Evolutionary conservation across 2,329 filamentous ascomycete genomes (phyloP), one percentile per base, ranked within the genome.

Genomic region (Magnaporthiopsis incrustans): DNA sequence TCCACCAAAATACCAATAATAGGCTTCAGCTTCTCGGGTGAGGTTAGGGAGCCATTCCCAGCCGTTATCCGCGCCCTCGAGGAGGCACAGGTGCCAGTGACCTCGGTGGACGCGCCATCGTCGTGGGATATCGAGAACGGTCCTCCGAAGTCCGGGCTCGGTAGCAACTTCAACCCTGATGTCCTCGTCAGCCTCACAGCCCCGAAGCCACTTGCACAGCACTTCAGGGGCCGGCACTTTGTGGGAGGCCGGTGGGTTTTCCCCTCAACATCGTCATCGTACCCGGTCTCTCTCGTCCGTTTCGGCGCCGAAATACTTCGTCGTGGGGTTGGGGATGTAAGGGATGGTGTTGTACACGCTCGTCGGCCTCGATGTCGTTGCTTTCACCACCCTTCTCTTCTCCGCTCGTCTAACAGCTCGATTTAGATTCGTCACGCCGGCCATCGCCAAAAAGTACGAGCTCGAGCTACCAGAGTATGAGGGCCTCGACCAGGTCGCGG

Each of bases 101-200:
- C 95, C 3, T 90, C 92, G 3, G 91, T 99, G 27, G 95, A 99
- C 77, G 92, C 91, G 8, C 95, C 95, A 1, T 96, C 91, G 38
- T 95, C 91, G 1, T 99, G 95, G 95, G 87, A 95, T 74, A 96
- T 99, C 64, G 91, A 97, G 72, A 80, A 81, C 14, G 95, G 95
- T 0, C 94, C 94, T 11, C 92, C 93, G 14, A 78, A 81, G 63
- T 85, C 87, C 1, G 94, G 92, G 0, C 82, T 91, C 0, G 94
- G 92, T 0, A 89, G 88, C 70, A 86, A 82, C 5, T 98, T 96
- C 72, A 87, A 90, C 78, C 95, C 95, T 68, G 80, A 83, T 44
- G 87, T 88, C 26, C 79, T 99, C 65, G 87, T 99, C 69, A 96
- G 91, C 73, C 79, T 99, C 72, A 97, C 94, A 60, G 95, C 95